Percentiles rank a stretch among this genome's conserved stretches.
Conservation (phyloP, 257 asterid species). For the Penstemon davidsonii region DNA sequence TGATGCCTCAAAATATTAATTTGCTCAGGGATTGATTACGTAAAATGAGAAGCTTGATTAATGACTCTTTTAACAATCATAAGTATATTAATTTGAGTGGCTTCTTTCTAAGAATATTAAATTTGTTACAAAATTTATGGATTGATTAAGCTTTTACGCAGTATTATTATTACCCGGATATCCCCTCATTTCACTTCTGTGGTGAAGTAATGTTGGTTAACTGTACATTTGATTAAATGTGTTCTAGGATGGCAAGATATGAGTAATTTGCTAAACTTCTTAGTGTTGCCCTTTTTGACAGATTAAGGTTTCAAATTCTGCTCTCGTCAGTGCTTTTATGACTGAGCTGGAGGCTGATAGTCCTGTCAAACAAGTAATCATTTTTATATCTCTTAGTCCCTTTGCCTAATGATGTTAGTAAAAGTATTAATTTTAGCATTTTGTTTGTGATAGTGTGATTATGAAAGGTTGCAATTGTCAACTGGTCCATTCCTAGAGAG, state of each 20-base stretch:
- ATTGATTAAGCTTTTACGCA: too few species aligned
- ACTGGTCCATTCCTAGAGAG: slow-evolving; percentile 81
- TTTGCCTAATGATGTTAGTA: neutral
- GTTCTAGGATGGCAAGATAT: neutral
- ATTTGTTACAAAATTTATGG: too few species aligned
- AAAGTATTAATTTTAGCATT: neutral
- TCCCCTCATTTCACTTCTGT: too few species aligned
- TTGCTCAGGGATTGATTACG: too few species aligned
- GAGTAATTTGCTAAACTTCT: slow-evolving; percentile 18
- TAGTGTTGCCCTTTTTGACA: slow-evolving; percentile 29
- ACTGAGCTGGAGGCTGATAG: slow-evolving; percentile 86
- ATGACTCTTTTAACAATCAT: too few species aligned
- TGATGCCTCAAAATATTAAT: too few species aligned
- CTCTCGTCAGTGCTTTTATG: slow-evolving; percentile 95
- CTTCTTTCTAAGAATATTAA: too few species aligned
- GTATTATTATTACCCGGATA: too few species aligned
- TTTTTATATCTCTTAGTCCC: neutral
- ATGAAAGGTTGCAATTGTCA: slow-evolving; percentile 86
- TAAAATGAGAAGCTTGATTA: too few species aligned
- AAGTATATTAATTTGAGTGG: too few species aligned
- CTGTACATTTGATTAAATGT: too few species aligned
- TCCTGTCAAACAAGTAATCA: slow-evolving; percentile 75
- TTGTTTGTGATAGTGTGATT: slow-evolving; percentile 60
- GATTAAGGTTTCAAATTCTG: slow-evolving; percentile 98
- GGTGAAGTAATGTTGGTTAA: too few species aligned